Evolutionary conservation across 805 yeast genomes (phyloP).

Genomic region (Saccharomycopsis olivae): DNA sequence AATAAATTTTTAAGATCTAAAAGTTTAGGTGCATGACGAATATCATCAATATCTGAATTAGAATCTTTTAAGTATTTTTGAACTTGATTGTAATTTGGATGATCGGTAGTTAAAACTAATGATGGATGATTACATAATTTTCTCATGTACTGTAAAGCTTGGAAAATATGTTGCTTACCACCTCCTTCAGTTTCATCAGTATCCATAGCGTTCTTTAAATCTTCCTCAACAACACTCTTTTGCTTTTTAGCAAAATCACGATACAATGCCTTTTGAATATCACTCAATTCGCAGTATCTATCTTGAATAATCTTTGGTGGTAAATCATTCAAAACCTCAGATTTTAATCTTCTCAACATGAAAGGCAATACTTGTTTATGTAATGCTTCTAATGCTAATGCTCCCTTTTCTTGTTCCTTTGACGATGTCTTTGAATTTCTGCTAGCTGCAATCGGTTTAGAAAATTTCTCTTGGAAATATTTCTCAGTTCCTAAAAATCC

Average conservation of each 20-base stretch:
- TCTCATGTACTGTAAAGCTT: conserved; percentile 94
- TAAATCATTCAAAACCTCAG: conserved; percentile 87
- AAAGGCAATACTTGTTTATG: conserved; percentile 96
- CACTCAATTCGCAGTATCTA: conserved; percentile 92
- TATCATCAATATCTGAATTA: conserved; percentile 52
- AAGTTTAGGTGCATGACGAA: conserved; percentile 85
- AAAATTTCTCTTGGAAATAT: conserved; percentile 85
- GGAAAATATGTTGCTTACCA: conserved; percentile 87
- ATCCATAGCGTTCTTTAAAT: conserved; percentile 35
- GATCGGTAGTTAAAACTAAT: conserved; percentile 68
- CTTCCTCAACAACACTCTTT: conserved; percentile 57
- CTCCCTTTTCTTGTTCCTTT: conserved; percentile 95
- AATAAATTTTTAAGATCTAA: conserved; percentile 70
- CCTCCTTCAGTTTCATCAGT: conserved; percentile 28
- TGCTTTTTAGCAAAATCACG: conserved; percentile 85
- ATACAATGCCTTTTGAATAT: conserved; percentile 77
- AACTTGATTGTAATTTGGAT: conserved; percentile 74
- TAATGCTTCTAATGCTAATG: conserved; percentile 86
- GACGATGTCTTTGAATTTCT: conserved; percentile 80
- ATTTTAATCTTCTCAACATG: conserved; percentile 90
- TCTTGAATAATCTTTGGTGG: conserved; percentile 99
- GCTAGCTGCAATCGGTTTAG: conserved; percentile 95
- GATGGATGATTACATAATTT: conserved; percentile 96
- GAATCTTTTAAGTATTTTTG: conserved; percentile 46
- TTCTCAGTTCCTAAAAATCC: conserved; percentile 96